Percentiles rank a stretch among this genome's conserved stretches.
Conservation (phyloP, 805 yeast genomes). For the Ogataea nonfermentans region DNA sequence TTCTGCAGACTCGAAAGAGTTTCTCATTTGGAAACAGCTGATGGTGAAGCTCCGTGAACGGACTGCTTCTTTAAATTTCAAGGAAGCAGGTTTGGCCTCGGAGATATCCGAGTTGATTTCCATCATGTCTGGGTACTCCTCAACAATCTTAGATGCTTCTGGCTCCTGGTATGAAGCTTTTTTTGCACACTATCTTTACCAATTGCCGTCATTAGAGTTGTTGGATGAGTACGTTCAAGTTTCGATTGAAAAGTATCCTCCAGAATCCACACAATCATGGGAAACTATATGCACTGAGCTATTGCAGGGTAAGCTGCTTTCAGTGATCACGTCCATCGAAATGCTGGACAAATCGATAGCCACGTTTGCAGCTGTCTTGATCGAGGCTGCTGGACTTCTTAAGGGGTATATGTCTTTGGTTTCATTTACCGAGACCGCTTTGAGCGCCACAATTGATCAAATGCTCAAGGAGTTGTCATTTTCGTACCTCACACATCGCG, state of each 20-base stretch:
- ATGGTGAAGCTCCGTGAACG: slow-evolving; percentile 51
- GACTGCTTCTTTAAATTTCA: slow-evolving; percentile 26
- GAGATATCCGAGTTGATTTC: slow-evolving; percentile 42
- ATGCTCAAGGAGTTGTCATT: slow-evolving; percentile 55
- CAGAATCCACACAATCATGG: slow-evolving; percentile 45
- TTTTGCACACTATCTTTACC: slow-evolving; percentile 41
- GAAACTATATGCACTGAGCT: slow-evolving; percentile 55
- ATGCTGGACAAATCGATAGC: slow-evolving; percentile 61
- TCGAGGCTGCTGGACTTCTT: slow-evolving; percentile 64
- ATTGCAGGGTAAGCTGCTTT: slow-evolving; percentile 53
- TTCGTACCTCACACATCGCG: slow-evolving; percentile 50
- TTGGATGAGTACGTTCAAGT: slow-evolving; percentile 40
- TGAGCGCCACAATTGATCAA: slow-evolving; percentile 28
- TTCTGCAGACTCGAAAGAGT: slow-evolving; percentile 40
- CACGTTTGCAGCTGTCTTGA: slow-evolving; percentile 56
- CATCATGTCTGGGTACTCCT: slow-evolving; percentile 46
- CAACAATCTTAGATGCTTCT: slow-evolving; percentile 49
- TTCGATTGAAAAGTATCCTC: slow-evolving; percentile 34
- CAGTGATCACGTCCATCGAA: slow-evolving; percentile 58
- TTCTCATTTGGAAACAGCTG: slow-evolving; percentile 48
- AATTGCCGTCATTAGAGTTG: slow-evolving; percentile 51
- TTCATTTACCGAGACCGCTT: slow-evolving; percentile 10
- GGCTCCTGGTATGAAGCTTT: slow-evolving; percentile 69
- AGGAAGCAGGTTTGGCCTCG: slow-evolving; percentile 31
- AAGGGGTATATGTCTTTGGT: slow-evolving; percentile 34